Evolutionary conservation across 192 early-diverging fungal species (phyloP).

Genomic region (Backusella macrospora): DNA sequence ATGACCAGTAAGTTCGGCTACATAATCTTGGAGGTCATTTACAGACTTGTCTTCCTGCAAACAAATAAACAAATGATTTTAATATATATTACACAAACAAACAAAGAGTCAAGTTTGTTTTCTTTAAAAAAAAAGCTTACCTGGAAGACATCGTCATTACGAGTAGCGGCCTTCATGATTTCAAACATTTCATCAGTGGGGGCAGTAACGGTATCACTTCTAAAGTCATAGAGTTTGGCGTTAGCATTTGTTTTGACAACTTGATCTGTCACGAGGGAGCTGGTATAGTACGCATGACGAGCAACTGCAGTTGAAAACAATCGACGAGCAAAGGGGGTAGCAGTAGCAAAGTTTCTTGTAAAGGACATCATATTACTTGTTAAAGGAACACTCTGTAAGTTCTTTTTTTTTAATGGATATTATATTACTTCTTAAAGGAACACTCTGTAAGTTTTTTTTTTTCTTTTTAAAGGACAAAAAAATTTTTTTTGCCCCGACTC

Average conservation of each 20-base stretch:
- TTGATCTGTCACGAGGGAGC: conserved; percentile 9
- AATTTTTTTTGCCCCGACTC: conserved; percentile 2
- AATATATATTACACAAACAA: conserved; percentile 5
- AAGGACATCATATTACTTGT: conserved; percentile 31
- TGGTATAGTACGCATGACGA: conserved; percentile 26
- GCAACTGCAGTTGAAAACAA: conserved; percentile 29
- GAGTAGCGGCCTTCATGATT: conserved; percentile 56
- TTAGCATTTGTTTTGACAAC: conserved; percentile 7
- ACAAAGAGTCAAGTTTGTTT: background rate
- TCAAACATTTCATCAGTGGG: conserved; percentile 70
- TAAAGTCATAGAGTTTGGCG: conserved; percentile 40
- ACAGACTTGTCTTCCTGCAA: conserved; percentile 78
- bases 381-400: conserved; percentile 25
- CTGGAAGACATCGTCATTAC: conserved; percentile 63
- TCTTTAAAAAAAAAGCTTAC: conserved; percentile 17
- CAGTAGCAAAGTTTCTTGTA: conserved; percentile 19
- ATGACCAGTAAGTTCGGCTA: conserved; percentile 74
- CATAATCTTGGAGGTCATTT: conserved; percentile 64
- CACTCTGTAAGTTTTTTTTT: background rate
- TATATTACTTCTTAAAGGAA: conserved; percentile 1
- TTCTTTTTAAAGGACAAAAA: conserved; percentile 6
- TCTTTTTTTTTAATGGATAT: background rate
- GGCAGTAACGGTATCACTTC: conserved; percentile 56
- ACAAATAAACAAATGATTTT: background rate
- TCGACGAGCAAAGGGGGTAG: conserved; percentile 21